Base-by-base conservation (phyloP, 805 yeast species). In the Candida peoriensis region DNA sequence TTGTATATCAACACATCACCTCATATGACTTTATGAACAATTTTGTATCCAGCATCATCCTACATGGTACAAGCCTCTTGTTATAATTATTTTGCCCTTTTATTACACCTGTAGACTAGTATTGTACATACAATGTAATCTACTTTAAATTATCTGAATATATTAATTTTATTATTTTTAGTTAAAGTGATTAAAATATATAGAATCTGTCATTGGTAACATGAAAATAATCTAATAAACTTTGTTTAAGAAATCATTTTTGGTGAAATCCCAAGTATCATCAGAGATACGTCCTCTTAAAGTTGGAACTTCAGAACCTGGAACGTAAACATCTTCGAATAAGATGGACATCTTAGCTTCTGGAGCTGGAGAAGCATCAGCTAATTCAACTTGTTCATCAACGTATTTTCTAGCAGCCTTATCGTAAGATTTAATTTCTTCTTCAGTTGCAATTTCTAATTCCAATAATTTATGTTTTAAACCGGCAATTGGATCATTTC, bases 401-500 rank as follows among this genome's bases (percentile, higher is more conserved):
- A 93, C 97, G 63, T 79, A 85, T 56, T 84, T 78, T 74, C 98
- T 88, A 45, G 95, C 96, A 50, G 83, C 88, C 74, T 93, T 93
- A 72, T 93, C 98, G 61, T 87, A 83, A 42, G 84, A 64, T 74
- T 88, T 90, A 65, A 93, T 76, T 73, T 93, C 97, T 40, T 81
- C 95, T 74, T 90, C 98, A 42, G 94, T 73, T 44, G 96, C 94
- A 53, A 93, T 78, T 45, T 73, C 76, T 61, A 78, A 73, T 52
- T 88, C 96, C 55, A 89, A 62, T 48, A 93, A 70, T 45, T 78
- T 84, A 56, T 79, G 80, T 76, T 89, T 90, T 61, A 93, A 78
- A 52, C 97, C 97, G 38, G 95, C 89, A 64, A 93, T 87, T 54
- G 97, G 97, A 66, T 93, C 98, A 64, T 84, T 88, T 74, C 87